phyloP scores from a whole-genome alignment of 192 early-diverging fungal species.

The Pilaira anomala region DNA sequence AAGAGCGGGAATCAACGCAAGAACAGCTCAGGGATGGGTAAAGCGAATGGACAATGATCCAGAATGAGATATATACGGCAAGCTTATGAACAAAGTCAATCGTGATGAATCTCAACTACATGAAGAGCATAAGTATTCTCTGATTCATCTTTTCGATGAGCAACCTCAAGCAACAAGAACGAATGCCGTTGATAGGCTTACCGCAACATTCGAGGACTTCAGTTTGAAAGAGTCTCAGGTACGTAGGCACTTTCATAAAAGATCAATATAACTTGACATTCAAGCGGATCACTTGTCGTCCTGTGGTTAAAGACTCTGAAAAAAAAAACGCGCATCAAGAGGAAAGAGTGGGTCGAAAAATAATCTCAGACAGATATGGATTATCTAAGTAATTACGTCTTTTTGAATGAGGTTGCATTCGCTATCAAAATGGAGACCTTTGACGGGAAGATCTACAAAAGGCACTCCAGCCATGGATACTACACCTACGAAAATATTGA shows the following conservation, averaged over 20 bases:
- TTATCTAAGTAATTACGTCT: constrained; percentile 9
- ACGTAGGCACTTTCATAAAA: constrained; percentile 7
- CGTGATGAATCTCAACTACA: constrained; percentile 10
- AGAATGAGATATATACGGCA: no score
- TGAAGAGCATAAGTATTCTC: constrained; percentile 10
- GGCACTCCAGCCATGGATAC: constrained; percentile 4
- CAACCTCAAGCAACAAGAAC: constrained; percentile 12
- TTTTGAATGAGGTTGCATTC: constrained; percentile 10
- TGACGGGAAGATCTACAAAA: constrained; percentile 11
- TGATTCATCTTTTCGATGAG: constrained; percentile 11
- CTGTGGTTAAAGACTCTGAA: constrained; percentile 4
- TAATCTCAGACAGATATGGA: constrained; percentile 14
- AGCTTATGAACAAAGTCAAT: neutral
- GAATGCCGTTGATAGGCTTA: constrained; percentile 6
- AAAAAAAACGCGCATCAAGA: constrained; percentile 7
- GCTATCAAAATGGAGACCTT: constrained; percentile 13
- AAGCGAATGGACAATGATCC: no score
- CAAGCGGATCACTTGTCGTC: constrained; percentile 7
- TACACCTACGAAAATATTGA: constrained; percentile 15
- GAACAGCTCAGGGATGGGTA: no score
- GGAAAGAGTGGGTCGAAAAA: constrained; percentile 9
- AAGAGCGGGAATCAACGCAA: no score
- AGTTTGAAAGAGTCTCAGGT: constrained; percentile 8
- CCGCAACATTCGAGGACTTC: constrained; percentile 9
- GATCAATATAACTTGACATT: constrained; percentile 4